These are phyloP conservation scores for Bryum argenteum DNA, from an alignment of 225 moss, liverwort and hornwort genomes.

Conservation along the genomic window DNA sequence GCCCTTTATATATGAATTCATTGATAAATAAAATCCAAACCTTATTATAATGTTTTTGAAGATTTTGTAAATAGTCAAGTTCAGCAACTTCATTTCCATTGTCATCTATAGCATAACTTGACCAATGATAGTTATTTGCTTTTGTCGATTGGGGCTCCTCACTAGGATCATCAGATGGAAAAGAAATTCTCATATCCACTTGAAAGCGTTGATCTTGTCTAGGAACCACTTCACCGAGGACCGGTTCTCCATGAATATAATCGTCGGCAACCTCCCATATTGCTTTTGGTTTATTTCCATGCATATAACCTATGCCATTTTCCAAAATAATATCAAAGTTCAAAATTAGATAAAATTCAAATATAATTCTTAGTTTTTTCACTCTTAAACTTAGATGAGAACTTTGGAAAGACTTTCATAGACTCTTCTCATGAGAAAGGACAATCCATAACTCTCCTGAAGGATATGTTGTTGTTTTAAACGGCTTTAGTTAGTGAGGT, in stretches of 20 bases:
- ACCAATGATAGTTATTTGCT: constrained; percentile 21
- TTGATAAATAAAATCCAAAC: not conserved
- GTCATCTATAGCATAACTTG: constrained; percentile 41
- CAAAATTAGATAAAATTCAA: not conserved
- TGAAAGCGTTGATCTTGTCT: constrained; percentile 2
- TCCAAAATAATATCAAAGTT: not conserved
- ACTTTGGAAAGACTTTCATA: no score
- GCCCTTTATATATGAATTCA: not conserved
- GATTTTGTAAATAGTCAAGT: constrained; percentile 39
- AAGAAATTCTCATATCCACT: constrained; percentile 24
- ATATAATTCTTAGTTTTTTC: not conserved
- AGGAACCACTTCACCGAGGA: constrained; percentile 3
- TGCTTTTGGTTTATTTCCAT: not conserved
- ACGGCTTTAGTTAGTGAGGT: no score
- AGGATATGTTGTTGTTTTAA: no score
- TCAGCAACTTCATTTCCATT: constrained; percentile 33
- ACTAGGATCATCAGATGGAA: not conserved
- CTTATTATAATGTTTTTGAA: constrained; percentile 48
- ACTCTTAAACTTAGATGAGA: no score
- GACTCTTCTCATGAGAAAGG: no score
- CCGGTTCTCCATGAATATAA: constrained; percentile 28
- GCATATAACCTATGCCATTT: constrained; percentile 4
- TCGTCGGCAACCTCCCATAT: constrained; percentile 11
- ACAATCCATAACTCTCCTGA: no score
- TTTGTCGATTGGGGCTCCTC: not conserved